phyloP scores from a whole-genome alignment of 495 filamentous ascomycete species.

The Hypoxylon lenormandii region DNA sequence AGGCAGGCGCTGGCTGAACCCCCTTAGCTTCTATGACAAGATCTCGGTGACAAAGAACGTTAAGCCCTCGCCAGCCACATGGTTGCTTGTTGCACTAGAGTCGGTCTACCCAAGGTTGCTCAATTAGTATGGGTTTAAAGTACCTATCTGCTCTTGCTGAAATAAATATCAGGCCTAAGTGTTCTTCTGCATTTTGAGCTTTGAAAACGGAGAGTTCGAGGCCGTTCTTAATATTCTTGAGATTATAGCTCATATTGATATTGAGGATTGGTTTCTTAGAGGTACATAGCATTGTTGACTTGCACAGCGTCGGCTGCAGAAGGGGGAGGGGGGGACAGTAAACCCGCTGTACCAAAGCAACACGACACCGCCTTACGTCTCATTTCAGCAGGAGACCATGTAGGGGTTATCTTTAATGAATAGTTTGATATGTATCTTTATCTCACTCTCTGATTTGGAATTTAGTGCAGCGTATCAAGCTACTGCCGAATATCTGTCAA shows the following conservation, averaged over 20 bases:
- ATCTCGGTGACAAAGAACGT: neutral
- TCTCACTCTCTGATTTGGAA: conserved; percentile 3
- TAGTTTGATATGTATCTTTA: conserved; percentile 3
- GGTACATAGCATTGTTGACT: conserved; percentile 1
- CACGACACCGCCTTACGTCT: conserved; percentile 8
- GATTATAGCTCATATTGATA: neutral
- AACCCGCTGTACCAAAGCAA: conserved; percentile 6
- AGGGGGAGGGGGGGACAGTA: neutral
- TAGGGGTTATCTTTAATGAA: conserved; percentile 1
- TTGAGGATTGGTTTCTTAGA: neutral
- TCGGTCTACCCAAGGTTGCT: neutral
- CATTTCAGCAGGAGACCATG: conserved; percentile 5
- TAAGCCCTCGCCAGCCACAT: neutral
- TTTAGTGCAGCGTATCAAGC: conserved; percentile 6
- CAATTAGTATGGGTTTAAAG: neutral
- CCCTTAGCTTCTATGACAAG: neutral
- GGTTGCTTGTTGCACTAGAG: neutral
- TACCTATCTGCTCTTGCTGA: too few relatives aligned
- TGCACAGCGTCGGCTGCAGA: conserved; percentile 12
- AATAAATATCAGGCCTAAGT: too few relatives aligned
- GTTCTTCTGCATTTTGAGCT: too few relatives aligned
- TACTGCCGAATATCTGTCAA: neutral
- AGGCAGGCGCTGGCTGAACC: too few relatives aligned
- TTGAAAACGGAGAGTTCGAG: too few relatives aligned
- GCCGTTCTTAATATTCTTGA: too few relatives aligned